Evolutionary conservation across 1,139 yeast species (phyloP).

Genomic region (Taphrina betulina): DNA sequence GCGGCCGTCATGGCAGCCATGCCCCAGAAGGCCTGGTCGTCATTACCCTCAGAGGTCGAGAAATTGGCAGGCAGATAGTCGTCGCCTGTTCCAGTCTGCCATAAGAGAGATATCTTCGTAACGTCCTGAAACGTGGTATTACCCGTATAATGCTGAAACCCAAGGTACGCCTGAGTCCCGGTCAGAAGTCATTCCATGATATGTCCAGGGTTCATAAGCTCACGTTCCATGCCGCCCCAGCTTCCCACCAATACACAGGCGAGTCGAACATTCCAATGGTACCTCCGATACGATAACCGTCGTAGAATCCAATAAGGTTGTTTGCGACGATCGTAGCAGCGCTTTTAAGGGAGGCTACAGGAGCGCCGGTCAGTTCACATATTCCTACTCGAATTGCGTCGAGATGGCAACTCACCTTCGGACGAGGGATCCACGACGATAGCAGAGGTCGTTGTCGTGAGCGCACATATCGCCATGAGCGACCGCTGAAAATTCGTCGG

Average conservation of each 20-base stretch:
- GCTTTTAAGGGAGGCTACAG: conserved; percentile 39
- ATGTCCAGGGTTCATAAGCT: conserved; percentile 1
- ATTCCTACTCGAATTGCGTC: background rate
- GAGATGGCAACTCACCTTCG: conserved; percentile 1
- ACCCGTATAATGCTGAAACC: conserved; percentile 61
- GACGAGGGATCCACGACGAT: conserved; percentile 18
- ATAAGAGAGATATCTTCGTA: conserved; percentile 59
- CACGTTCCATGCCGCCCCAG: conserved; percentile 71
- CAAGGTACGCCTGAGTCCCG: conserved; percentile 47
- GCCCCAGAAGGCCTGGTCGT: conserved; percentile 93
- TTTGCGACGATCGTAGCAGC: conserved; percentile 60
- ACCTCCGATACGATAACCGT: conserved; percentile 47
- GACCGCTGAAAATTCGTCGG: conserved; percentile 7
- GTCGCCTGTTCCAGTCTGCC: conserved; percentile 65
- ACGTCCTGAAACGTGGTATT: conserved; percentile 60
- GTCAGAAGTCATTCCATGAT: too few species aligned
- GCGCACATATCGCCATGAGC: conserved; percentile 9
- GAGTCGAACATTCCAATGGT: conserved; percentile 70
- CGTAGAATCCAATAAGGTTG: conserved; percentile 72
- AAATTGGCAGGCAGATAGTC: conserved; percentile 77
- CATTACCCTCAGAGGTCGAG: conserved; percentile 79
- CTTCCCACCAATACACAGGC: conserved; percentile 94
- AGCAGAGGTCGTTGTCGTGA: conserved; percentile 3
- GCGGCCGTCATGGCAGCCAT: conserved; percentile 79
- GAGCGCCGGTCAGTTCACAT: background rate